phyloP scores from a whole-genome alignment of 208 protist species.

The Kentomonas sorsogonicus region DNA sequence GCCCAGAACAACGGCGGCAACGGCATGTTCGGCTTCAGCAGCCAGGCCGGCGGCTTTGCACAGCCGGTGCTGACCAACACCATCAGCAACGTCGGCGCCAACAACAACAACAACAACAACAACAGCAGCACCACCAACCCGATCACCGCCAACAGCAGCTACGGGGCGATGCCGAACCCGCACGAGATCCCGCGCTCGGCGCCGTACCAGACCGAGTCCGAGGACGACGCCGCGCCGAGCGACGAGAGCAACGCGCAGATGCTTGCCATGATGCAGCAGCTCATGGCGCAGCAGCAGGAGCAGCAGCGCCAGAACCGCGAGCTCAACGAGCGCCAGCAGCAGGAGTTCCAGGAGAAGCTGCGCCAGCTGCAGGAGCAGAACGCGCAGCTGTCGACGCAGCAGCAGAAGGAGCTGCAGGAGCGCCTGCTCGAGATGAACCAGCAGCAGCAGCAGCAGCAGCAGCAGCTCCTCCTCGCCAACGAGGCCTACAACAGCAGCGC shows the following conservation, averaged over 20 bases:
- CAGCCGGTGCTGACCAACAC: background rate
- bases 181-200: too few species aligned
- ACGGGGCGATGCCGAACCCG: too few species aligned
- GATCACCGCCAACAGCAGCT: too few species aligned
- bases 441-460: background rate
- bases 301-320: background rate
- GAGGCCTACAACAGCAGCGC: background rate
- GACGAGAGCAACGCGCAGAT: slow-evolving; percentile 28
- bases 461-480: background rate
- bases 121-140: slow-evolving; percentile 17
- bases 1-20: background rate
- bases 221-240: background rate
- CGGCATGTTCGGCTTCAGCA: background rate
- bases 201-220: too few species aligned
- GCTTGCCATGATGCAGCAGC: slow-evolving; percentile 47
- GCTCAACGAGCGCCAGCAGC: background rate
- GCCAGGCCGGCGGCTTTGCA: background rate
- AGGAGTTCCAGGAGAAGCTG: background rate
- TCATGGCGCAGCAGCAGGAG: slow-evolving; percentile 17
- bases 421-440: background rate
- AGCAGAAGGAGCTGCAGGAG: background rate
- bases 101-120: too few species aligned
- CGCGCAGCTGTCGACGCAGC: background rate
- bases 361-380: background rate
- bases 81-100: background rate